Evolutionary conservation across 2,329 filamentous ascomycete genomes (phyloP).

Genomic region (Graphilbum sp.): DNA sequence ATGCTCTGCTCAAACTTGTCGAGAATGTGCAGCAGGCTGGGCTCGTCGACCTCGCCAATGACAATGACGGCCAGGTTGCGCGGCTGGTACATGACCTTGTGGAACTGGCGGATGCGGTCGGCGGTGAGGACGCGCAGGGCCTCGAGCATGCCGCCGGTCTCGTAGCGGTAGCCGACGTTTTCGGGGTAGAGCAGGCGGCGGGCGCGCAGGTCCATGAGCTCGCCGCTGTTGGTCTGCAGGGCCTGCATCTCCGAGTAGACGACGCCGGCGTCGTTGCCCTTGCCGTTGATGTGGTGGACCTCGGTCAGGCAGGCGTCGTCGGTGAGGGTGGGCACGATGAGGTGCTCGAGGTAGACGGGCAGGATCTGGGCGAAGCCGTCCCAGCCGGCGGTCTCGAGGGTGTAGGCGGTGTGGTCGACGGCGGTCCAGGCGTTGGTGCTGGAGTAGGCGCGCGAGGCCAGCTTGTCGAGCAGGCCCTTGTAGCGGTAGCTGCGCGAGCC

Average conservation of each 20-base stretch:
- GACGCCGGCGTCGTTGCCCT: conserved; percentile 87
- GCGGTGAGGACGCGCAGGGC: conserved; percentile 72
- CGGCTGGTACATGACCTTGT: conserved; percentile 94
- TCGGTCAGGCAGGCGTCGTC: conserved; percentile 90
- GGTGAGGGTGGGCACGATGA: conserved; percentile 79
- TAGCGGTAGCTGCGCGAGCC: conserved; percentile 87
- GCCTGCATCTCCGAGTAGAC: conserved; percentile 99
- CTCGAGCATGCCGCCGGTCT: conserved; percentile 96
- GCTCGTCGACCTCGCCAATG: conserved; percentile 79
- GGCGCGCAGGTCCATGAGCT: conserved; percentile 76
- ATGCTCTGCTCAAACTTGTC: conserved; percentile 83
- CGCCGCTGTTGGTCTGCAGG: conserved; percentile 66
- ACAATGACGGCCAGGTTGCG: conserved; percentile 86
- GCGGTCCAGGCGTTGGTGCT: conserved; percentile 95
- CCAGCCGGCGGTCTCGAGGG: conserved; percentile 88
- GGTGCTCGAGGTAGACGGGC: conserved; percentile 87
- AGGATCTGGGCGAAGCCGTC: conserved; percentile 90
- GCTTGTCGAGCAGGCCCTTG: conserved; percentile 87
- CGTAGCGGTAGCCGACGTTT: conserved; percentile 83
- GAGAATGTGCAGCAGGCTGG: conserved; percentile 62
- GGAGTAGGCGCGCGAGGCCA: conserved; percentile 86
- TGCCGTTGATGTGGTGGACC: conserved; percentile 87
- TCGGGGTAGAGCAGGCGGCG: conserved; percentile 73
- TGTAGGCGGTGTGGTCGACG: conserved; percentile 92
- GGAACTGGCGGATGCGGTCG: conserved; percentile 85